These are phyloP conservation scores for Corynascus novoguineensis DNA, from an alignment of 495 filamentous ascomycete species.

Conservation along the genomic window DNA sequence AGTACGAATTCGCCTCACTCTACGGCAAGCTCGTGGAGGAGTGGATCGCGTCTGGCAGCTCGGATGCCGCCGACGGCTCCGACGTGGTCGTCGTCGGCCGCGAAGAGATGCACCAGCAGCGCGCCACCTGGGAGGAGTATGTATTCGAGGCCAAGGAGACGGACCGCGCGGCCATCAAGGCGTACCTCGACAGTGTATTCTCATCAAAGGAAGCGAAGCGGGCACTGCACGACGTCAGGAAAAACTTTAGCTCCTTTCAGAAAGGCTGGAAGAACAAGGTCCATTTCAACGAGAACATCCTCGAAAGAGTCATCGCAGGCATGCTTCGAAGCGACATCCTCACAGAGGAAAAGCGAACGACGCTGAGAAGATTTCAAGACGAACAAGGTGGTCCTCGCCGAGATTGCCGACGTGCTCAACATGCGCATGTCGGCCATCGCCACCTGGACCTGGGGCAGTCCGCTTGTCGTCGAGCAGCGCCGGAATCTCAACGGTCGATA, in stretches of 20 bases:
- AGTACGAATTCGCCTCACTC: conserved; percentile 55
- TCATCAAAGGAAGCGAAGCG: conserved; percentile 22
- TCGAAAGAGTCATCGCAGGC: conserved; percentile 40
- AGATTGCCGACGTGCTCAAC: conserved; percentile 66
- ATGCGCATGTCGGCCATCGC: conserved; percentile 56
- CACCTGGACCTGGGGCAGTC: conserved; percentile 53
- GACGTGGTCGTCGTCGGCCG: conserved; percentile 21
- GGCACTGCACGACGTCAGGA: conserved; percentile 1
- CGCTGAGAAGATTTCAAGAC: conserved; percentile 55
- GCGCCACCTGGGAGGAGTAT: conserved; percentile 51
- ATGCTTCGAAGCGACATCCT: conserved; percentile 53
- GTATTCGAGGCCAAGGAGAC: conserved; percentile 36
- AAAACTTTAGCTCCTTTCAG: conserved; percentile 10
- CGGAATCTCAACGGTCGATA: conserved; percentile 64
- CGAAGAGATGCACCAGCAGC: conserved; percentile 39
- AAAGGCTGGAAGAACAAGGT: conserved; percentile 10
- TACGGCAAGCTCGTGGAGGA: conserved; percentile 58
- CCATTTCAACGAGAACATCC: conserved; percentile 20
- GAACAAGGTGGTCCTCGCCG: conserved; percentile 50
- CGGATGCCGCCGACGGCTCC: conserved; percentile 13
- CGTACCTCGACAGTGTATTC: conserved; percentile 54
- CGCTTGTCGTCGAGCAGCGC: conserved; percentile 32
- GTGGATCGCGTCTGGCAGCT: conserved; percentile 43
- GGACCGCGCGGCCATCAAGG: conserved; percentile 32
- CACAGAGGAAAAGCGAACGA: conserved; percentile 53